Percentiles rank a stretch among this genome's conserved stretches.
These are phyloP conservation scores for Penicillium simplicissimum DNA, from an alignment of 495 filamentous ascomycete genomes.

Conservation along the genomic window DNA sequence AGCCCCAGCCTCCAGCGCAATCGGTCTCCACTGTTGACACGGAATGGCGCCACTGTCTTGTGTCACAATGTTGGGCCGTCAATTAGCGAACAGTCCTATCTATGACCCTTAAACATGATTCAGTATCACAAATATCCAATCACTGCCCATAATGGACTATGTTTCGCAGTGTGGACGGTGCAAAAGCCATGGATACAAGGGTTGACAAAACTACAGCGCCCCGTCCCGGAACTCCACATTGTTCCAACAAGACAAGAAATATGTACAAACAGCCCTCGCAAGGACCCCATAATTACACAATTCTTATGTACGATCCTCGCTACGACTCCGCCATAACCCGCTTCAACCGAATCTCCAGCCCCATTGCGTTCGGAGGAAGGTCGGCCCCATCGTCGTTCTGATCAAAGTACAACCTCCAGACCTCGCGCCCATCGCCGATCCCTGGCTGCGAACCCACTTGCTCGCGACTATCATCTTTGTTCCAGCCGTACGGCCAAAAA, in stretches of 20 bases:
- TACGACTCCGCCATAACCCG: slow-evolving; percentile 25
- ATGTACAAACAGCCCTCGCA: not conserved
- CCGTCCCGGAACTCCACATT: not conserved
- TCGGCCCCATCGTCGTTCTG: slow-evolving; percentile 30
- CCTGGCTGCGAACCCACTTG: slow-evolving; percentile 16
- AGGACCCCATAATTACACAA: not conserved
- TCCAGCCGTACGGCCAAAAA: slow-evolving; percentile 30
- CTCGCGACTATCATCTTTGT: slow-evolving; percentile 18
- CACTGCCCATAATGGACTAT: not conserved
- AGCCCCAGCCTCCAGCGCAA: not conserved
- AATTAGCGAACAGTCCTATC: not conserved
- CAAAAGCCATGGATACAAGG: not conserved
- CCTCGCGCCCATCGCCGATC: slow-evolving; percentile 19
- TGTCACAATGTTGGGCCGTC: not conserved
- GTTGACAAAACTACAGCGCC: not conserved
- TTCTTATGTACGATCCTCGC: not conserved
- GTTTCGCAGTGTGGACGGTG: not conserved
- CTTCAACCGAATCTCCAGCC: slow-evolving; percentile 28
- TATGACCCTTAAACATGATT: not conserved
- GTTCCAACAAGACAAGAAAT: not conserved
- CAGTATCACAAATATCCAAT: not conserved
- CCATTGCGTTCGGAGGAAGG: slow-evolving; percentile 26
- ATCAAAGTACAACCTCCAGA: slow-evolving; percentile 35
- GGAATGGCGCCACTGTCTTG: not conserved
- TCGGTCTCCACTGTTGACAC: not conserved